Base-by-base conservation (phyloP, 129 eudicot genomes). In the Rutidosis leptorrhynchoides region DNA sequence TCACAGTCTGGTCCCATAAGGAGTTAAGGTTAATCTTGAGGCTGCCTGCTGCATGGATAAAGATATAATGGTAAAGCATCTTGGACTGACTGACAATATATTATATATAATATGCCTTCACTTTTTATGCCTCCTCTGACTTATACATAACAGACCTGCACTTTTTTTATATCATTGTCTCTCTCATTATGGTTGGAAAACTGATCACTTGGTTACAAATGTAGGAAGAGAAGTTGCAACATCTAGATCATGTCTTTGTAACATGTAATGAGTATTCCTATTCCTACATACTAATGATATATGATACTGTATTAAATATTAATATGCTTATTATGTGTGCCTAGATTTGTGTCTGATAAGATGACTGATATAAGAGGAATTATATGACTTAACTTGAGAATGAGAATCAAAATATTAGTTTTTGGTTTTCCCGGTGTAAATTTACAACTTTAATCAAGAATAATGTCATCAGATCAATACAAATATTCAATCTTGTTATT, bases 1-100 rank as follows among this genome's bases (percentile, higher is more conserved):
- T 75, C 79, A 40, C 63, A 46, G 33, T 75, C 63, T 67, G 79
- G 79, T 75, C 79, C 79, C 79, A 22, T 53, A 37, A n/a, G 72
- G 71, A 64, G 11, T 22, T 30, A 51, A 40, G n/a, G 46, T 40
- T 40, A 12, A 42, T 66, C 65, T 68, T 68, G 45, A 58, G 66
- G 20, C 58, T 58, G 46, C 46, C 14, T 40, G 66, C 58, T 55
- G 72, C 78, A 43, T 56, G 48, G 7, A 40, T 40, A 35, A 35
- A 35, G 42, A 35, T 35, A 35, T 35, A 2, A 7, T 7, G 8
- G 0, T 35, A 40, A 40, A 10, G n/a, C n/a, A 40, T 40, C 46
- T 40, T 12, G 46, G 40, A 8, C 23, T 0, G 28, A 22, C 62
- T 74, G 72, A 30, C 72, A 56, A 32, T 29, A 30, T 59, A 74